These are phyloP conservation scores for Rhodotorula toruloides DNA, from an alignment of 768 basidiomycete species.

Conservation along the genomic window DNA sequence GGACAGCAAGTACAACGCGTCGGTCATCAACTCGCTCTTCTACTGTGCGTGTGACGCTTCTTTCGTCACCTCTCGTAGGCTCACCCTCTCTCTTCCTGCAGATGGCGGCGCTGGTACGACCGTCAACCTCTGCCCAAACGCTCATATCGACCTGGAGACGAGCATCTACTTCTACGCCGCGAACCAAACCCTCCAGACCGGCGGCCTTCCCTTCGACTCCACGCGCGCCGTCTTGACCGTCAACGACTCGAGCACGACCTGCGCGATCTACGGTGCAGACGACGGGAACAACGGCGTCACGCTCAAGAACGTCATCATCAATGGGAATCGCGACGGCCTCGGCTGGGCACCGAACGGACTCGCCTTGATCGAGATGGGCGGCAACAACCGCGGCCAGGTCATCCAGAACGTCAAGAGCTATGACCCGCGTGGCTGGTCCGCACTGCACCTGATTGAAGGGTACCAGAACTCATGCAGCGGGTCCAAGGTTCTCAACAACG, in stretches of 20 bases:
- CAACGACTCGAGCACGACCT: not conserved
- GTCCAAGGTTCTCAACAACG: not conserved
- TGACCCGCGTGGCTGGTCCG: constrained; percentile 27
- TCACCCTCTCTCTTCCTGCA: not conserved
- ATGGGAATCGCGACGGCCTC: constrained; percentile 4
- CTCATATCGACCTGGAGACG: constrained; percentile 12
- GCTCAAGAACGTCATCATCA: constrained; percentile 4
- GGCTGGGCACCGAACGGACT: not conserved
- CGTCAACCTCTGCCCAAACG: constrained; percentile 29
- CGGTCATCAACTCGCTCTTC: constrained; percentile 20
- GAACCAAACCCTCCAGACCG: constrained; percentile 7
- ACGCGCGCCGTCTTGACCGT: constrained; percentile 10
- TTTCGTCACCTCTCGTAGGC: not conserved
- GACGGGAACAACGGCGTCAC: not conserved
- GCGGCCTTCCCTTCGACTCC: not conserved
- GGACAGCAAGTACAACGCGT: constrained; percentile 17
- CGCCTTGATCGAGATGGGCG: constrained; percentile 17
- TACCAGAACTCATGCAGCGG: not conserved
- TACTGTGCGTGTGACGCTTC: constrained; percentile 7
- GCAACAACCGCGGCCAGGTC: not conserved
- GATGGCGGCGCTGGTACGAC: constrained; percentile 35
- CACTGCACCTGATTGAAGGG: constrained; percentile 10
- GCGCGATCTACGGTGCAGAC: constrained; percentile 7
- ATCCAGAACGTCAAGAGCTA: constrained; percentile 1
- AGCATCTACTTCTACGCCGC: constrained; percentile 19